phyloP scores from a whole-genome alignment of 768 basidiomycete genomes.

The Lentinula edodes region DNA sequence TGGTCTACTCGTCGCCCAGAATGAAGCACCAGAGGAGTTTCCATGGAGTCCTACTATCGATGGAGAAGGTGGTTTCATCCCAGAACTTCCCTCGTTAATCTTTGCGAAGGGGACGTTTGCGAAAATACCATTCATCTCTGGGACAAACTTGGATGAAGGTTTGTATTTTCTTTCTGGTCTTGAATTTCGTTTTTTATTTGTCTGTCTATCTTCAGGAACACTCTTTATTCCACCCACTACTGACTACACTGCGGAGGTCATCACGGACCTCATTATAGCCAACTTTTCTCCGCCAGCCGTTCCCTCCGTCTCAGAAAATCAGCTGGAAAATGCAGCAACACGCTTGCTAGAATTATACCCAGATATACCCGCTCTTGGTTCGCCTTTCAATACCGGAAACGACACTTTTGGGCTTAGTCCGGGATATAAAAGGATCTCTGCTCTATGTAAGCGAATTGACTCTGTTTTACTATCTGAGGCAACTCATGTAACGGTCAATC shows the following conservation, averaged over 20 bases:
- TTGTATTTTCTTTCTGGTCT: neutral
- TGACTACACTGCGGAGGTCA: constrained; percentile 18
- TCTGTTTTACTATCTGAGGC: neutral
- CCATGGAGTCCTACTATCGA: constrained; percentile 36
- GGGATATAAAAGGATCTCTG: constrained; percentile 21
- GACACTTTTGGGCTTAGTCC: constrained; percentile 21
- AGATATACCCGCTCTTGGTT: neutral
- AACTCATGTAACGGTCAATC: neutral
- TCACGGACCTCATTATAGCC: constrained; percentile 15
- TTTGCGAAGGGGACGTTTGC: constrained; percentile 20
- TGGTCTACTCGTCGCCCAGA: constrained; percentile 8
- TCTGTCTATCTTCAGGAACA: constrained; percentile 23
- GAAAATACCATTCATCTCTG: constrained; percentile 39
- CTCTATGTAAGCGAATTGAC: constrained; percentile 10
- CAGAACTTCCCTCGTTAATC: constrained; percentile 31
- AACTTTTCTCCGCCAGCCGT: constrained; percentile 23
- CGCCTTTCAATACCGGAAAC: neutral
- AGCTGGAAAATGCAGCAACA: constrained; percentile 9
- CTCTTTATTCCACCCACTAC: constrained; percentile 15
- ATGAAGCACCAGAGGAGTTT: constrained; percentile 13
- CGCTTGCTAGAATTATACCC: neutral
- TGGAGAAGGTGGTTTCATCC: constrained; percentile 31
- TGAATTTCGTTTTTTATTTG: neutral
- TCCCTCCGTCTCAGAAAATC: neutral
- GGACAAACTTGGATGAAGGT: constrained; percentile 44